Evolutionary conservation across 495 filamentous ascomycete species (phyloP).

Genomic region (Rusavskia elegans): DNA sequence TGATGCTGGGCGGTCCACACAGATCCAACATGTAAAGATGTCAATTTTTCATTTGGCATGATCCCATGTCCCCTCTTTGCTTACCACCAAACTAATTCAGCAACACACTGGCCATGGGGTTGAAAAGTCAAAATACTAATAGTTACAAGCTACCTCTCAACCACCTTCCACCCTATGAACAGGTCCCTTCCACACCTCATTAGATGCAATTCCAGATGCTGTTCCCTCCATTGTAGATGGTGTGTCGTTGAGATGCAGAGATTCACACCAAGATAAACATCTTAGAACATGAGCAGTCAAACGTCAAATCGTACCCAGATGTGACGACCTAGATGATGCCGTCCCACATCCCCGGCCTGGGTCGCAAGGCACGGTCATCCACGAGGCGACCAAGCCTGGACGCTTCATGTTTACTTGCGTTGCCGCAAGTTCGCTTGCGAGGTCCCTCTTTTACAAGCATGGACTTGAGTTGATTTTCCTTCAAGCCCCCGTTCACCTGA

Average conservation of each 20-base stretch:
- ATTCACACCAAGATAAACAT: too few relatives aligned
- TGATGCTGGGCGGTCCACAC: too few relatives aligned
- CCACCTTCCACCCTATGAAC: neutral
- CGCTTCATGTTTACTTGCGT: conserved; percentile 7
- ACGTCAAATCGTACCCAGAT: neutral
- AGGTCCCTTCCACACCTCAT: neutral
- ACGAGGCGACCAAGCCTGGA: conserved; percentile 3
- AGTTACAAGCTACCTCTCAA: neutral
- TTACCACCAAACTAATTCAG: neutral
- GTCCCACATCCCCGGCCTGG: conserved; percentile 7
- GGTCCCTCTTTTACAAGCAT: conserved; percentile 1
- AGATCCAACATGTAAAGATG: too few relatives aligned
- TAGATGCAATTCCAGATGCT: too few relatives aligned
- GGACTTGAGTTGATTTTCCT: neutral
- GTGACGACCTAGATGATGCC: conserved; percentile 3
- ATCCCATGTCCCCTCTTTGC: neutral
- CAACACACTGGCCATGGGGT: neutral
- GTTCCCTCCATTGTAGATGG: too few relatives aligned
- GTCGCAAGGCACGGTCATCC: neutral
- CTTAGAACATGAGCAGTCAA: too few relatives aligned
- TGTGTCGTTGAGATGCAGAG: too few relatives aligned
- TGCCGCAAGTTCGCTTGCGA: conserved; percentile 11
- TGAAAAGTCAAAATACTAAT: neutral
- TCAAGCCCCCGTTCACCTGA: neutral
- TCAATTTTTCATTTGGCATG: too few relatives aligned